Evolutionary conservation across 129 eudicot genomes (phyloP).

Genomic region (Glebionis coronaria): DNA sequence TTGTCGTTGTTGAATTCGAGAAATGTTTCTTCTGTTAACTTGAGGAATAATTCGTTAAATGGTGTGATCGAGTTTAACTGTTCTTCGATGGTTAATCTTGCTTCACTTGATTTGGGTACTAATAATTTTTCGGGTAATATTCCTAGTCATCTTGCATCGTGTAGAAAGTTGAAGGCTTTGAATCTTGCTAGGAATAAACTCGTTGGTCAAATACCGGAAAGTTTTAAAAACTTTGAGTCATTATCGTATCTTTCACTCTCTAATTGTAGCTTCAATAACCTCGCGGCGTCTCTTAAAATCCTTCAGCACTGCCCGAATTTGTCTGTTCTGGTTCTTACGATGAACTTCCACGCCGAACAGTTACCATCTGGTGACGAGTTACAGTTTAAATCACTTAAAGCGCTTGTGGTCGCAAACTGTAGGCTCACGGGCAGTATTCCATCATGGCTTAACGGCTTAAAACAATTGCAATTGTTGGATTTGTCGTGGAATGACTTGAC

Average conservation of each 20-base stretch:
- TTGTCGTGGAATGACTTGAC: conserved; percentile 54
- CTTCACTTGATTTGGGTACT: conserved; percentile 47
- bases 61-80: conserved; percentile 47
- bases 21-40: conserved; percentile 32
- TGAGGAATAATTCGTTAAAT: conserved; percentile 52
- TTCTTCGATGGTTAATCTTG: conserved; percentile 45
- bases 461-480: conserved; percentile 50
- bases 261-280: conserved; percentile 39
- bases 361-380: conserved; percentile 42
- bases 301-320: conserved; percentile 59
- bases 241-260: conserved; percentile 55
- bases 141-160: conserved; percentile 46
- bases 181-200: conserved; percentile 47
- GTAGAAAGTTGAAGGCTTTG: conserved; percentile 34
- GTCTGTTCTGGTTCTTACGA: conserved; percentile 45
- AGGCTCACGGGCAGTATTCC: conserved; percentile 58
- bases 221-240: conserved; percentile 36
- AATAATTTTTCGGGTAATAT: conserved; percentile 41
- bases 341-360: conserved; percentile 47
- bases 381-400: conserved; percentile 34
- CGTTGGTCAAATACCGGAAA: conserved; percentile 49
- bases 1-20: conserved; percentile 46
- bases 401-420: conserved; percentile 58
- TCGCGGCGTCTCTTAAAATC: conserved; percentile 39
- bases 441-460: conserved; percentile 43